A percentile compares a stretch with the other conserved stretches of the same genome.
These are phyloP conservation scores for Fraxinus xanthoxyloides DNA, from an alignment of 305 asterid genomes.

Conservation along the genomic window DNA sequence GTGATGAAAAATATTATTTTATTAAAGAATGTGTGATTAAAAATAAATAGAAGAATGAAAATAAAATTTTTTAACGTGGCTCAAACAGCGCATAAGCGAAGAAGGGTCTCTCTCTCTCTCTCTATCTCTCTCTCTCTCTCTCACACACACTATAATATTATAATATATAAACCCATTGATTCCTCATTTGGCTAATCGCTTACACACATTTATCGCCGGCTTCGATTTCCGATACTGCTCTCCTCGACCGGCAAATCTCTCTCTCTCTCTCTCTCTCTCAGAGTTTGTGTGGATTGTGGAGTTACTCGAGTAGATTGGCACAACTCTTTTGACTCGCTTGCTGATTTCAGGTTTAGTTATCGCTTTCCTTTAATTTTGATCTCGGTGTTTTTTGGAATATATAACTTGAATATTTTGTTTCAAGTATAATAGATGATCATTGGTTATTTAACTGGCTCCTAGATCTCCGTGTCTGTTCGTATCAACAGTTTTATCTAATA, in stretches of 20 bases:
- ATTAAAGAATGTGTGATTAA: too few species aligned
- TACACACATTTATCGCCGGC: constrained; percentile 31
- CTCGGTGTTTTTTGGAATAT: not conserved
- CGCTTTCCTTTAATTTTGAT: not conserved
- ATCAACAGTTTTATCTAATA: not conserved
- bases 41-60: too few species aligned
- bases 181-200: not conserved
- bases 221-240: not conserved
- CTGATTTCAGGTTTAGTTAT: constrained; percentile 3
- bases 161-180: not conserved
- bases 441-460: not conserved
- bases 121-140: not conserved
- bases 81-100: not conserved
- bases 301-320: constrained; percentile 1
- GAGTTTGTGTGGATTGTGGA: not conserved
- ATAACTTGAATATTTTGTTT: not conserved
- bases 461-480: not conserved
- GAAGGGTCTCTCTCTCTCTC: not conserved
- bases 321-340: not conserved
- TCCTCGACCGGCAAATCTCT: not conserved
- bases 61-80: too few species aligned
- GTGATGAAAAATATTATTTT: too few species aligned
- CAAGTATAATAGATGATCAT: not conserved
- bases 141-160: too few species aligned
- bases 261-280: not conserved